Conservation (phyloP, 192 early-diverging fungal species). For the Umbelopsis sp. region DNA sequence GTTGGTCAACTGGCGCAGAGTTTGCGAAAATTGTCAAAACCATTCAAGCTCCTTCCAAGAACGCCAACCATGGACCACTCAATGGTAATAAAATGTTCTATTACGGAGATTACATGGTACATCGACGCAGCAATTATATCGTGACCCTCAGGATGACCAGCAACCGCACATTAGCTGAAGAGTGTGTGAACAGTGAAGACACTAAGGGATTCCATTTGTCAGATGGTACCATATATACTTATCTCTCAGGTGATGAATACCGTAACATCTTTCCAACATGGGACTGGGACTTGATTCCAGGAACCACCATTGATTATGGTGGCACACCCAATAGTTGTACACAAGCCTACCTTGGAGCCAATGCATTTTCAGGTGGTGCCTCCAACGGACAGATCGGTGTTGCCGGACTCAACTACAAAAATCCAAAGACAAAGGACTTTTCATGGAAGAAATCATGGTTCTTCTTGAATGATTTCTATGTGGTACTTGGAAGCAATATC, state of each 20-base stretch:
- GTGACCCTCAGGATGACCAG: conserved; percentile 32
- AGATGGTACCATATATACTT: conserved; percentile 31
- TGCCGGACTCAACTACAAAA: conserved; percentile 26
- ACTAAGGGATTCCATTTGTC: conserved; percentile 30
- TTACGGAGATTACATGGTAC: conserved; percentile 24
- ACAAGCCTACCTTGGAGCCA: conserved; percentile 16
- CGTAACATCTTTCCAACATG: conserved; percentile 30
- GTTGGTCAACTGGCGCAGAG: neutral
- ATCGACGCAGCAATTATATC: conserved; percentile 20
- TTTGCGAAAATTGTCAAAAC: neutral
- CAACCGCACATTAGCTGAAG: conserved; percentile 20
- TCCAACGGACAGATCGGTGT: conserved; percentile 25
- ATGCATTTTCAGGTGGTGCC: conserved; percentile 28
- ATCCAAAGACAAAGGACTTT: conserved; percentile 25
- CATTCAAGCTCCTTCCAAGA: neutral
- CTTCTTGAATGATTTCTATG: conserved; percentile 27
- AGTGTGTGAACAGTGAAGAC: conserved; percentile 31
- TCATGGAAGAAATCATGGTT: conserved; percentile 32
- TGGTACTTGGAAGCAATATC: conserved; percentile 19
- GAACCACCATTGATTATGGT: conserved; percentile 29
- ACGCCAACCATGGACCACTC: conserved; percentile 3
- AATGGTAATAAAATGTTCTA: conserved; percentile 21
- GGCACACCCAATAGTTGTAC: conserved; percentile 14
- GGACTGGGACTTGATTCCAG: conserved; percentile 36
- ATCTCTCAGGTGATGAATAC: conserved; percentile 29